phyloP scores from a whole-genome alignment of 768 basidiomycete species.

The Mycena vulgaris region DNA sequence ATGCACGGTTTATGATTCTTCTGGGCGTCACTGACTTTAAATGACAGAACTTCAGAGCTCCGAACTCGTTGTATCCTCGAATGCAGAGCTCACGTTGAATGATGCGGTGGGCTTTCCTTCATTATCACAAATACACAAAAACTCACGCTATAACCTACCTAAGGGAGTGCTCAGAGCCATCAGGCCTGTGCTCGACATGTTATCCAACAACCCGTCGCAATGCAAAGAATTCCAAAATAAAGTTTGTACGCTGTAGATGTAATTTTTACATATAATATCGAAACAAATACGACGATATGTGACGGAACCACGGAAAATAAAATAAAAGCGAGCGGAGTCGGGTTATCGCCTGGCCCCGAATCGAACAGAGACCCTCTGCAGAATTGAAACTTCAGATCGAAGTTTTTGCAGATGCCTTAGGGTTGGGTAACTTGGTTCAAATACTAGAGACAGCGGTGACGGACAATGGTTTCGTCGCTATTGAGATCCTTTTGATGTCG shows the following conservation, averaged over 20 bases:
- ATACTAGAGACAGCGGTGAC: too few relatives aligned
- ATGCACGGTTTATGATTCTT: neutral
- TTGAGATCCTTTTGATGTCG: too few relatives aligned
- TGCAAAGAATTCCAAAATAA: neutral
- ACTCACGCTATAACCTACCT: neutral
- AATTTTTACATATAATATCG: too few relatives aligned
- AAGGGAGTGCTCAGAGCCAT: neutral
- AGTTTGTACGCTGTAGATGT: neutral
- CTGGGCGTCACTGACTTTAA: neutral
- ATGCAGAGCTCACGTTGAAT: neutral
- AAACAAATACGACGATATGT: too few relatives aligned
- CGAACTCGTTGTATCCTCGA: neutral
- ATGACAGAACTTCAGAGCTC: neutral
- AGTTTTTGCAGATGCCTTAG: too few relatives aligned
- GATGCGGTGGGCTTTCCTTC: neutral
- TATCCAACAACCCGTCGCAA: neutral
- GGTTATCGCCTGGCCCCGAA: too few relatives aligned
- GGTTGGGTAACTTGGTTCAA: too few relatives aligned
- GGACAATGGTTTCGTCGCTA: too few relatives aligned
- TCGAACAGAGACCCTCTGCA: too few relatives aligned
- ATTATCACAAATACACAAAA: neutral
- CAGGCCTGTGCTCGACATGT: neutral
- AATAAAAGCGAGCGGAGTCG: too few relatives aligned
- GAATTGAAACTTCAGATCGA: too few relatives aligned
- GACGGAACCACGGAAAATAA: too few relatives aligned